Percentiles rank a stretch among this genome's conserved stretches.
phyloP scores from a whole-genome alignment of 2,329 filamentous ascomycete species.

The Cercospora janseana region DNA sequence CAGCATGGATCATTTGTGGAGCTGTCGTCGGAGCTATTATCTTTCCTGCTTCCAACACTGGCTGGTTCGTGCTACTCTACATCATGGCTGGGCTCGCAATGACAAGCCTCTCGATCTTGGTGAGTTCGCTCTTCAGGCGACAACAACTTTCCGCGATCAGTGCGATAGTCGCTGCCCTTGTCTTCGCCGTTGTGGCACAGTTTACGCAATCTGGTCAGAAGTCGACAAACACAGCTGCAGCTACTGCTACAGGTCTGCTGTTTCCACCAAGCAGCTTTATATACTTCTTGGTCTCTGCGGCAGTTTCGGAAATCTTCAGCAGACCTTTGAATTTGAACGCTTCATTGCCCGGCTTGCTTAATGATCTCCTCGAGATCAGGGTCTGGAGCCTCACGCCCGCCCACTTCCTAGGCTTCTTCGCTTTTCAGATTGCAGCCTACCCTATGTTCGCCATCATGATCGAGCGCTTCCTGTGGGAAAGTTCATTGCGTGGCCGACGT shows the following conservation, averaged over 20 bases:
- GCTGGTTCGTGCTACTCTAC: slow-evolving; percentile 57
- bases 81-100: slow-evolving; percentile 70
- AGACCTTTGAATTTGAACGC: slow-evolving; percentile 14
- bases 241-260: slow-evolving; percentile 67
- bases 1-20: slow-evolving; percentile 75
- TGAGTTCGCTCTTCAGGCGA: slow-evolving; percentile 77
- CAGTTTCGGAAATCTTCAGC: slow-evolving; percentile 25
- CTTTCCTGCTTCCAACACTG: slow-evolving; percentile 43
- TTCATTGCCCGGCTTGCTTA: slow-evolving; percentile 3
- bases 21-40: slow-evolving; percentile 63
- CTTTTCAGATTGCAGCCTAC: slow-evolving; percentile 73
- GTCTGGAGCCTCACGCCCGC: slow-evolving; percentile 18
- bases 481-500: slow-evolving; percentile 50
- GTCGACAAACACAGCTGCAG: slow-evolving; percentile 59
- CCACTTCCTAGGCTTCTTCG: slow-evolving; percentile 70
- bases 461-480: slow-evolving; percentile 72
- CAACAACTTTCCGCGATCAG: slow-evolving; percentile 81
- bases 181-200: slow-evolving; percentile 78
- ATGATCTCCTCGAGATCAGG: slow-evolving; percentile 12
- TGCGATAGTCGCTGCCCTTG: slow-evolving; percentile 66
- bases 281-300: slow-evolving; percentile 64
- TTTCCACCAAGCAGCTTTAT: slow-evolving; percentile 86
- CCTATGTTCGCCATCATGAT: slow-evolving; percentile 70
- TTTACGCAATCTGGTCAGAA: slow-evolving; percentile 51
- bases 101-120: slow-evolving; percentile 72